Base-by-base conservation (phyloP, 2,329 filamentous ascomycete genomes). In the Fusarium acutatum region DNA sequence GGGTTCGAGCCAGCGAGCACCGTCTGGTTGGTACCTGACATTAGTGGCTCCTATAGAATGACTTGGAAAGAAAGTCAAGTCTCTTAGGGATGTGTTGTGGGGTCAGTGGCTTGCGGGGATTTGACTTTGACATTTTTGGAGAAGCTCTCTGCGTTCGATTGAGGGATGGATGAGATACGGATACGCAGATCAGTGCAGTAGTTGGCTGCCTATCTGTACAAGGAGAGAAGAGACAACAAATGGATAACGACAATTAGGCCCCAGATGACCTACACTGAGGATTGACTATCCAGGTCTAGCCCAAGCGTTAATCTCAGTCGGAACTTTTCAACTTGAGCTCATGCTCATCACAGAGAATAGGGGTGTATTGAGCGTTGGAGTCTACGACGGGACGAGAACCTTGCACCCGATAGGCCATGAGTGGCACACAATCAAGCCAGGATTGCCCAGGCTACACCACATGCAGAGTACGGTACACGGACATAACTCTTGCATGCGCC, bases 21-120 rank as follows among this genome's bases (percentile, higher is more conserved):
- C 69, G 43, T 62, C 70, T 65, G 63, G 66, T 49, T 71, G 71
- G 73, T 77, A 77, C 74, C 74, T 77, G 44, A 67, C 75, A 77
- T 77, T 77, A 77, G 74, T 72, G 75, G 59, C 67, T 70, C 65
- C 40, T 40, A 56, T 67, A 62, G 52, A 67, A 71, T 54, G 69
- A 40, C 49, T 66, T 71, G 40, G 61, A 67, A 71, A 61, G 66
- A 53, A 70, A 65, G 47, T 49, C 40, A 60, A 69, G 52, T 37
- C 66, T 46, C 43, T 56, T 49, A 61, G 44, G 56, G 54, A 64
- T 41, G 46, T 40, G 32, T 24, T 69, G 70, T 73, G 70, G 71
- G 70, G 70, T 60, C 64, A 20, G 64, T 72, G 69, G 69, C 69
- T 72, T 72, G 60, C 60, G 71, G 70, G 71, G 69, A 26, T 47